A percentile compares a stretch with the other conserved stretches of the same genome.
Evolutionary conservation across 345 rosid species (phyloP).

Genomic region (Aquilaria yunnanensis): DNA sequence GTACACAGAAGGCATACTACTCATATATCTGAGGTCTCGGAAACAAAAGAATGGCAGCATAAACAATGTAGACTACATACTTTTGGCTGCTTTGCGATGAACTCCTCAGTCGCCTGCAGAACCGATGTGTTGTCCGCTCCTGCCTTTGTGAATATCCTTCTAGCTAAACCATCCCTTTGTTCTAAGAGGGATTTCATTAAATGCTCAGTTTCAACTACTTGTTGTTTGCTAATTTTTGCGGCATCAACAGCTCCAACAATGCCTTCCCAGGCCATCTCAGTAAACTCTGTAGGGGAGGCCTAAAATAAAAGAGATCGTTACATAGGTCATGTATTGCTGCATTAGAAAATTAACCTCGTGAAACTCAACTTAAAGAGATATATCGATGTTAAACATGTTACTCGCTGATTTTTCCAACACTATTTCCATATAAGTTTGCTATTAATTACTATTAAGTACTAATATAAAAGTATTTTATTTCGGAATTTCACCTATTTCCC

Average conservation of each 20-base stretch:
- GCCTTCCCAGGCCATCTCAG: constrained; percentile 96
- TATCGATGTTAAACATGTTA: no score
- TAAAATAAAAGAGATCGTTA: constrained; percentile 2
- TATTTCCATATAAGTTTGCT: no score
- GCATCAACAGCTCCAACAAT: constrained; percentile 62
- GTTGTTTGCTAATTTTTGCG: constrained; percentile 55
- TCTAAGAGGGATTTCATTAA: constrained; percentile 91
- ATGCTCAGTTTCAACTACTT: constrained; percentile 79
- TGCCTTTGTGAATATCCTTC: constrained; percentile 73
- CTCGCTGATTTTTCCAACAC: no score
- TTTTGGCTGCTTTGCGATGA: constrained; percentile 73
- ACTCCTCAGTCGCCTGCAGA: constrained; percentile 58
- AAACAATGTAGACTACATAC: constrained; percentile 15
- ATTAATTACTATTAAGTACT: no score
- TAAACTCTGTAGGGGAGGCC: constrained; percentile 56
- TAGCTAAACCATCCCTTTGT: constrained; percentile 82
- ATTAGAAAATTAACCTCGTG: no score
- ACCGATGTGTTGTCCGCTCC: constrained; percentile 65
- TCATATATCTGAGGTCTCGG: neutral
- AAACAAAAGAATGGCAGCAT: neutral
- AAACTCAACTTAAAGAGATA: neutral
- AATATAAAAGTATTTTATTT: no score
- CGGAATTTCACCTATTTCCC: no score
- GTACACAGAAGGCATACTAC: neutral
- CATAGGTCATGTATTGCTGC: no score